phyloP scores from a whole-genome alignment of 176 grass and related monocot genomes.

The Aegilops tauschii region DNA sequence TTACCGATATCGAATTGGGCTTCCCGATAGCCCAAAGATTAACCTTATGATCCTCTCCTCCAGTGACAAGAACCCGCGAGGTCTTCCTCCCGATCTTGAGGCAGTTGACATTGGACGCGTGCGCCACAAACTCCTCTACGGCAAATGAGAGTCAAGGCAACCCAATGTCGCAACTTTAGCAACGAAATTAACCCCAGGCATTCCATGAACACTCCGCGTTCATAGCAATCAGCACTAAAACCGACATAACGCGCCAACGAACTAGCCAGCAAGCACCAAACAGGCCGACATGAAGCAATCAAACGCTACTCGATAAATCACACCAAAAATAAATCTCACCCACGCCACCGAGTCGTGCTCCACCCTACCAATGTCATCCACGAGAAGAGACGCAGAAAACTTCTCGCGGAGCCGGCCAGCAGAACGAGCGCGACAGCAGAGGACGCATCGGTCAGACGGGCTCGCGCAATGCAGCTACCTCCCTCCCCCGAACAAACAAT shows the following conservation, averaged over 20 bases:
- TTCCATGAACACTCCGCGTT: background rate
- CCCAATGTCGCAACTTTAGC: constrained; percentile 19
- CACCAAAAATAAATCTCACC: background rate
- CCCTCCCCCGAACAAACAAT: background rate
- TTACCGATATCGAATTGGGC: constrained; percentile 92
- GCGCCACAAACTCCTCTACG: constrained; percentile 98
- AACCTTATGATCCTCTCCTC: constrained; percentile 94
- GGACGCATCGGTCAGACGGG: background rate
- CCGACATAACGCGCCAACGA: background rate
- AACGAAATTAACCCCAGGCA: constrained; percentile 2
- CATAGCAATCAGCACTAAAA: background rate
- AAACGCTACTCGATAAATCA: too few relatives aligned
- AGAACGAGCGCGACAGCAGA: background rate
- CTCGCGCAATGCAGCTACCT: background rate
- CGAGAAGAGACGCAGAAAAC: background rate
- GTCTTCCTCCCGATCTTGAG: constrained; percentile 97
- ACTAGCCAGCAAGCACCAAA: background rate
- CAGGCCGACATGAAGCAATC: background rate
- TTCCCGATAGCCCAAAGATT: constrained; percentile 97
- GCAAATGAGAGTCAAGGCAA: constrained; percentile 56
- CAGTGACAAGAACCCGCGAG: constrained; percentile 87
- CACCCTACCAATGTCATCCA: background rate
- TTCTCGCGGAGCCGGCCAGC: background rate
- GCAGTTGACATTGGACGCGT: constrained; percentile 97
- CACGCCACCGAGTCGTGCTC: background rate